Base-by-base conservation (phyloP, 169 alveolate genomes). In the Eimeria necatrix region DNA sequence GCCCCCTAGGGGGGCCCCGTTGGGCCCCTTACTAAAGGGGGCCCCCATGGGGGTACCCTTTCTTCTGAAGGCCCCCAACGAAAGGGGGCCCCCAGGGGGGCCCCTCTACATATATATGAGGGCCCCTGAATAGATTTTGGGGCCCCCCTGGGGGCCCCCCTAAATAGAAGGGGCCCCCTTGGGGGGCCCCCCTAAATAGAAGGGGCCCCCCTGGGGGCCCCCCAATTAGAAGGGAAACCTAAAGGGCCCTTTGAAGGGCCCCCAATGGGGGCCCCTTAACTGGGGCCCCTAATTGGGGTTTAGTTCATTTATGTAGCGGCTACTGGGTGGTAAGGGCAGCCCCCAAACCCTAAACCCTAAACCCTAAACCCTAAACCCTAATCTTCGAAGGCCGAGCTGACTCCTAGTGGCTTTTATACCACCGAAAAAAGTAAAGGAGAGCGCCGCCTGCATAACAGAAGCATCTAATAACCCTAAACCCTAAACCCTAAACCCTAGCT, bases 401-500 rank as follows among this genome's bases (percentile, higher is more conserved):
- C 9, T 70, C 52, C 59, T 73, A 73, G 59, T 73, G 84, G 32
- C 59, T 26, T 73, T 73, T 73, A 56, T 52, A 83, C 70, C 91
- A 51, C 41, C 53, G 71, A 73, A 83, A 16, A 14, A 83, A 56
- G 24, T 83, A 83, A 24, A 83, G 41, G 26, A 83, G 91, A 0
- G 74, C 91, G 56, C 91, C 91, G 3, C 91, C 91, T 83, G 91
- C 68, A n/a, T 2, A 20, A 56, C 74, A 56, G 76, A 83, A 83
- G 41, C 56, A 83, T 3, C 91, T 14, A 14, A 16, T 24, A 80
- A 22, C 89, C 51, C 71, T 18, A 80, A 22, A 41, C 84, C 56
- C 32, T 12, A 76, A 49, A 53, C 49, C 24, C 8, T 5, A 64
- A 64, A n/a, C 76, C 76, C 20, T 24, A 56, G 64, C 64, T 9